Percentiles rank a stretch among this genome's conserved stretches.
Evolutionary conservation across 306 rosid genomes (phyloP).

Genomic region (Casuarina glauca): DNA sequence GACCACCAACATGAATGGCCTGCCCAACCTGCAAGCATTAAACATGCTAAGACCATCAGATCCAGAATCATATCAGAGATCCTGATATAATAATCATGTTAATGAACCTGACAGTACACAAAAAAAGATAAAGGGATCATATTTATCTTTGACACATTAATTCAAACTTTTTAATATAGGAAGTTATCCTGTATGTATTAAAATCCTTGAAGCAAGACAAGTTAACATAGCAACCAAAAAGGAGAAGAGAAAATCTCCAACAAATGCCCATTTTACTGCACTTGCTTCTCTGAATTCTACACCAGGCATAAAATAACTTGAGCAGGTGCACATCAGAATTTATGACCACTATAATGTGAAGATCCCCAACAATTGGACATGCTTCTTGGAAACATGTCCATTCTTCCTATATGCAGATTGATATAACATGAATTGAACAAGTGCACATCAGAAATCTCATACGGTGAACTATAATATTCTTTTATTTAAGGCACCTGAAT

Average conservation of each 20-base stretch:
- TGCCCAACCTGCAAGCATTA: slow-evolving; percentile 73
- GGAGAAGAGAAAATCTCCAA: background rate
- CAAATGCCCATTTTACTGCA: background rate
- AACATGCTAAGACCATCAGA: slow-evolving; percentile 8
- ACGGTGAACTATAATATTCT: background rate
- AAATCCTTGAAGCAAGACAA: background rate
- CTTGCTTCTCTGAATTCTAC: background rate
- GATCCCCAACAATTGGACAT: too few relatives aligned
- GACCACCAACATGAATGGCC: slow-evolving; percentile 74
- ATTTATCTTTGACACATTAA: background rate
- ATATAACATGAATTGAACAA: background rate
- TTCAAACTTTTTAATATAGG: background rate
- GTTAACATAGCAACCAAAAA: background rate
- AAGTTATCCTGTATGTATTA: background rate
- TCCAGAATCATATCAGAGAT: slow-evolving; percentile 18
- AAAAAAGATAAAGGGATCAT: background rate
- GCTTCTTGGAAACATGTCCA: too few relatives aligned
- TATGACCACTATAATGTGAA: too few relatives aligned
- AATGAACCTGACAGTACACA: background rate
- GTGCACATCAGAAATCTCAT: background rate
- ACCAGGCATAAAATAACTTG: too few relatives aligned
- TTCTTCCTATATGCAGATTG: background rate
- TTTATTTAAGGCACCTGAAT: background rate
- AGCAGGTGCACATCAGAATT: too few relatives aligned
- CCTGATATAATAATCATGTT: slow-evolving; percentile 12